Evolutionary conservation across 169 alveolate genomes (phyloP), one percentile per base, ranked within the genome.

Genomic region (Cryptosporidium xiaoi): DNA sequence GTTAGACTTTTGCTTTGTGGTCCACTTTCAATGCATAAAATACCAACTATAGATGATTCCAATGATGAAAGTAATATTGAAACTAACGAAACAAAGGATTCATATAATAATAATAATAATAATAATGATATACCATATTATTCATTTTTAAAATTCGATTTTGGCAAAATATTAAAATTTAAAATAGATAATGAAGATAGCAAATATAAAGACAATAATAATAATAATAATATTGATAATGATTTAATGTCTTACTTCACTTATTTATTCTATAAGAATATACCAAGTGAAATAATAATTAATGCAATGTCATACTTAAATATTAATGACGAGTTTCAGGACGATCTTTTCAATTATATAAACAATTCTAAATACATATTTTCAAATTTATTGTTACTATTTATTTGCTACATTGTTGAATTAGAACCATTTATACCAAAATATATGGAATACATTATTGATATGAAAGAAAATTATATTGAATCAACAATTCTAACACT

Each of bases 371-470:
- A 48, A 33, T 27, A 48, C 5, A 33, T 62, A 20, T 60, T 77
- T 40, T 56, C 77, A 15, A 77, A 77, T 60, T n/a, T 77, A 77
- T 16, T 77, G 24, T 62, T 77, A 24, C 10, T 77, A n/a, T 4
- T 40, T n/a, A 16, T 77, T 56, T 77, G 87, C 27, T 77, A 77
- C 44, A 77, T 77, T 40, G n/a, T 29, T 62, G 87, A 77, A 60
- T 44, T 62, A 34, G 87, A 77, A 50, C 56, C 48, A 8, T 77
- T 60, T 40, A 60, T 62, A 16, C 87, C 87, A 16, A 77, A 77
- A 50, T 60, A 51, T 27, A 16, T 77, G 65, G 65, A 77, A 40
- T 58, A 60, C 18, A 20, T 40, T 5, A 29, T 24, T 36, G 33
- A 29, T 7, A 33, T 51, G 8, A 40, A 6, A 16, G 77, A 62